phyloP scores from a whole-genome alignment of 306 rosid species.

The Malus asiatica region DNA sequence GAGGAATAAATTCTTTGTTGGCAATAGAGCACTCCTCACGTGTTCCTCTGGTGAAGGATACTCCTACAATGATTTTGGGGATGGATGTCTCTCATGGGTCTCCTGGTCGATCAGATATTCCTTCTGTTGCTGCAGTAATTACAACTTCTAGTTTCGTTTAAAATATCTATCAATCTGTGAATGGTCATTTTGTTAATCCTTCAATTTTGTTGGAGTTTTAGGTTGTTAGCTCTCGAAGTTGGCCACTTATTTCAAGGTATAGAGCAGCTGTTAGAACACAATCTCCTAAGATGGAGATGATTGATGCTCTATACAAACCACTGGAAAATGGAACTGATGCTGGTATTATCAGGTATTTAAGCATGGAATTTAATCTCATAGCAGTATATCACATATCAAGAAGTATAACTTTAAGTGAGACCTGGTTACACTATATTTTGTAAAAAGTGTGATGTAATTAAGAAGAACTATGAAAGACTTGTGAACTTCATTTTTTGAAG shows the following conservation, averaged over 20 bases:
- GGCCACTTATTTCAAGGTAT: slow-evolving; percentile 91
- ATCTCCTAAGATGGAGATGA: slow-evolving; percentile 74
- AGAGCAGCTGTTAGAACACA: slow-evolving; percentile 81
- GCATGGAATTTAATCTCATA: not conserved
- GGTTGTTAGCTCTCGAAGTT: slow-evolving; percentile 84
- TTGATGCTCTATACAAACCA: slow-evolving; percentile 85
- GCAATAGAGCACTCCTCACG: slow-evolving; percentile 61
- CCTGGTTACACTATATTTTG: not conserved
- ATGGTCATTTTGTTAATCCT: slow-evolving; percentile 19
- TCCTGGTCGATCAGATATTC: slow-evolving; percentile 58
- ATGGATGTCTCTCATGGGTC: slow-evolving; percentile 91
- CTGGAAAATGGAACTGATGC: slow-evolving; percentile 58
- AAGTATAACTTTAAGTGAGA: not conserved
- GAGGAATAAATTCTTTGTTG: slow-evolving; percentile 86
- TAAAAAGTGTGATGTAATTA: not conserved
- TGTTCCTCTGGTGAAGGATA: slow-evolving; percentile 64
- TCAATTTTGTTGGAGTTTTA: slow-evolving; percentile 8
- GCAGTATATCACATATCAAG: not conserved
- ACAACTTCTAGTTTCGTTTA: not conserved
- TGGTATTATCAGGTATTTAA: slow-evolving; percentile 78
- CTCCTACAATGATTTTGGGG: slow-evolving; percentile 86
- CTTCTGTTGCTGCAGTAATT: slow-evolving; percentile 85
- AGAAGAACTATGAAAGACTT: not conserved
- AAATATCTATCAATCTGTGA: slow-evolving; percentile 4
- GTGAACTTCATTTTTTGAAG: not conserved